Conservation (phyloP, 2,329 filamentous ascomycete species). For the Epichloe brachyelytri region DNA sequence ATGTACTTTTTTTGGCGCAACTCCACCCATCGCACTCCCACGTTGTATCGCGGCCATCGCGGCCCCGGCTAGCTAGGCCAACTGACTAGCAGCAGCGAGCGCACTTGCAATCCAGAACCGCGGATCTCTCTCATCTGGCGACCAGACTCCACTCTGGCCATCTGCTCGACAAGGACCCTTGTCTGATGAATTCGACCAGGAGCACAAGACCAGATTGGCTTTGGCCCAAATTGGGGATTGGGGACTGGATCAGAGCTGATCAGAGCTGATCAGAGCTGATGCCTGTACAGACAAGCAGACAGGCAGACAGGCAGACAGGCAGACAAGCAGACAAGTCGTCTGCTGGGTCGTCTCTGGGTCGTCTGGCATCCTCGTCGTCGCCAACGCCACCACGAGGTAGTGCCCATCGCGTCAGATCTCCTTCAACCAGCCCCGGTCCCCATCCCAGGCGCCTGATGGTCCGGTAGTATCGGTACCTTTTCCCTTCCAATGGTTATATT, state of each 20-base stretch:
- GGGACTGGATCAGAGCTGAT: too few species aligned
- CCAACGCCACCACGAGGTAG: constrained; percentile 23
- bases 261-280: too few species aligned
- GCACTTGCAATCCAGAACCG: constrained; percentile 20
- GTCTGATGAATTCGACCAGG: neutral
- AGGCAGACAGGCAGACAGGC: too few species aligned
- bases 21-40: constrained; percentile 7
- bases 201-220: neutral
- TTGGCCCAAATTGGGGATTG: neutral
- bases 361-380: constrained; percentile 8
- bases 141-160: constrained; percentile 11
- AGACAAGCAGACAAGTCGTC: too few species aligned
- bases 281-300: too few species aligned
- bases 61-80: constrained; percentile 7
- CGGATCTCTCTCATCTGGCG: constrained; percentile 15
- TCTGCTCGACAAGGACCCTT: constrained; percentile 7
- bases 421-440: constrained; percentile 10
- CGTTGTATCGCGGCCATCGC: constrained; percentile 9
- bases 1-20: constrained; percentile 1
- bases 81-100: constrained; percentile 10
- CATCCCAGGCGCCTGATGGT: constrained; percentile 3
- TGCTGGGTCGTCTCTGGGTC: too few species aligned
- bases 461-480: constrained; percentile 8
- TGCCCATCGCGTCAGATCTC: constrained; percentile 22
- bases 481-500: constrained; percentile 7